A percentile compares a stretch with the other conserved stretches of the same genome.
phyloP scores from a whole-genome alignment of 164 flowering plant species.

The Litsea cubeba region DNA sequence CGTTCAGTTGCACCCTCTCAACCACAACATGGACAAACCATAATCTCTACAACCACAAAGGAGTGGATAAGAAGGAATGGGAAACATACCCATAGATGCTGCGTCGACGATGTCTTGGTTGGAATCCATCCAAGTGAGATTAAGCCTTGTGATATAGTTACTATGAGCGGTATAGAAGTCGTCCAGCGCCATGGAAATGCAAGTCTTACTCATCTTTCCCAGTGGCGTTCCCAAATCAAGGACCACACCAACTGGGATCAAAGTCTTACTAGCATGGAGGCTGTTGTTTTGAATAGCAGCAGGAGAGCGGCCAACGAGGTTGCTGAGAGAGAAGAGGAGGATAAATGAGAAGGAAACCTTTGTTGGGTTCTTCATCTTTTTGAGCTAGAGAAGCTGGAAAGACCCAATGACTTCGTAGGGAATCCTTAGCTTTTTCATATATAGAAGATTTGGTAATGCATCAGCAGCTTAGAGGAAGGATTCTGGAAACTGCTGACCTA shows the following conservation, averaged over 20 bases:
- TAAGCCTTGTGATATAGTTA: background rate
- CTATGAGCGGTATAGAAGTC: slow-evolving; percentile 10
- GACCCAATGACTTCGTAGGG: no score
- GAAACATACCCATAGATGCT: slow-evolving; percentile 2
- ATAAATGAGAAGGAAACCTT: background rate
- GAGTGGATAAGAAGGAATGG: background rate
- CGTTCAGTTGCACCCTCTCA: no score
- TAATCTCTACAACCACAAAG: no score
- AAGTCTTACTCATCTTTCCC: slow-evolving; percentile 6
- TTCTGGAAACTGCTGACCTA: no score
- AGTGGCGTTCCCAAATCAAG: slow-evolving; percentile 8
- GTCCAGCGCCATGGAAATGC: slow-evolving; percentile 8
- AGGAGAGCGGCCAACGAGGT: background rate
- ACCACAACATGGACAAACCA: no score
- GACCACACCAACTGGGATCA: slow-evolving; percentile 10
- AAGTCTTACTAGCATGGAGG: background rate
- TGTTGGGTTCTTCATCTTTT: background rate
- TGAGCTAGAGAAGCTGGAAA: background rate
- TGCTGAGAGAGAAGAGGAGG: background rate
- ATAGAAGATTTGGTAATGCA: no score
- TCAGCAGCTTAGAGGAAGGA: no score
- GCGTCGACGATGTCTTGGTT: slow-evolving; percentile 6
- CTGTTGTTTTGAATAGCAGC: background rate
- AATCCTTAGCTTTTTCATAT: no score
- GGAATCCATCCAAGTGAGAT: slow-evolving; percentile 9